Percentiles rank a stretch among this genome's conserved stretches.
Evolutionary conservation across 148 eudicot genomes (phyloP).

Genomic region (Pharnaceum exiguum): DNA sequence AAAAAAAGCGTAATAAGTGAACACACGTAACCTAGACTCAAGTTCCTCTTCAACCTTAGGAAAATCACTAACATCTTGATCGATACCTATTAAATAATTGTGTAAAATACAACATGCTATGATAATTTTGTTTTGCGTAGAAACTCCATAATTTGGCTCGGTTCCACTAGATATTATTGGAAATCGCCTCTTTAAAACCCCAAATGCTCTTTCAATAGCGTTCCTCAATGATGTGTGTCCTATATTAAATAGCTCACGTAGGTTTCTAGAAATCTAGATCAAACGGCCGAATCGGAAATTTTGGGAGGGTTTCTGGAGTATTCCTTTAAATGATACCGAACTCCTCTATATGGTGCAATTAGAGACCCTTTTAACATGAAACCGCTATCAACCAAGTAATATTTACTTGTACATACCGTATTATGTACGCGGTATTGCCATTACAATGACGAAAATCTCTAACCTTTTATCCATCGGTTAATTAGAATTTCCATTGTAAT

Average conservation of each 20-base stretch:
- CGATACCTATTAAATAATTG: too few species aligned
- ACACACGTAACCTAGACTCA: too few species aligned
- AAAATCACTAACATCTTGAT: neutral
- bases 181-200: neutral
- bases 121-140: neutral
- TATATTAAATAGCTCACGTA: neutral
- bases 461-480: too few species aligned
- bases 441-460: too few species aligned
- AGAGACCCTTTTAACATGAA: neutral
- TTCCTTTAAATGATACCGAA: conserved; percentile 1
- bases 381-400: neutral
- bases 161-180: neutral
- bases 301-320: neutral
- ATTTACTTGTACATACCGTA: too few species aligned
- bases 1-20: too few species aligned
- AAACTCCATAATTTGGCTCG: neutral
- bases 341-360: conserved; percentile 5
- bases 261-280: too few species aligned
- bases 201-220: neutral
- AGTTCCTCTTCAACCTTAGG: neutral
- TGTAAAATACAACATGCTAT: neutral
- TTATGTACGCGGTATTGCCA: too few species aligned
- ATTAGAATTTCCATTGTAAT: too few species aligned
- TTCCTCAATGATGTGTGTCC: neutral
- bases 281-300: too few species aligned